Conservation (phyloP, 2,329 filamentous ascomycete genomes). For the Cercospora citrullina region DNA sequence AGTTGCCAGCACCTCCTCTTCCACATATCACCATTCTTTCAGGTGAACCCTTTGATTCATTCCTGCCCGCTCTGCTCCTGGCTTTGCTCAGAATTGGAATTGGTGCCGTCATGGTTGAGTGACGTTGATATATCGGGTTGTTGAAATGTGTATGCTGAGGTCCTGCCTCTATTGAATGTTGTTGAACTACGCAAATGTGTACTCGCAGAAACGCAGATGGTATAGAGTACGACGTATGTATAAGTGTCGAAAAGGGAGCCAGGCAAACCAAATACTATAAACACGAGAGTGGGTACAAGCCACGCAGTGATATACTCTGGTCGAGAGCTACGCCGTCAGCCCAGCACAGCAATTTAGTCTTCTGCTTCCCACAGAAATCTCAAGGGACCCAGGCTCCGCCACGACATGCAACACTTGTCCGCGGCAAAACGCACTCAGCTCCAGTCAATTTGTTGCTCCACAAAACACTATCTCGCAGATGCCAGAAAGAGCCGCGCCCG, state of each 20-base stretch:
- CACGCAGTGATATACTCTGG: conserved; percentile 5
- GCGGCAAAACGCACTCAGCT: not conserved
- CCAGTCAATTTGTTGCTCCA: not conserved
- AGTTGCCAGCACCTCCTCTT: conserved; percentile 27
- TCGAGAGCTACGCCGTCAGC: conserved; percentile 11
- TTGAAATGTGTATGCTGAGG: conserved; percentile 3
- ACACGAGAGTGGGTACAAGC: not conserved
- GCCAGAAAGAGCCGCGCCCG: not conserved
- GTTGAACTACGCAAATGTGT: not conserved
- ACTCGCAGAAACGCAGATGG: not conserved
- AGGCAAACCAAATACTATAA: not conserved
- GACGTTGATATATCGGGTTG: not conserved
- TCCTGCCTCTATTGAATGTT: not conserved
- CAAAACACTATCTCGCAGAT: not conserved
- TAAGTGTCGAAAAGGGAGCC: not conserved
- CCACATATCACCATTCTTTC: conserved; percentile 22
- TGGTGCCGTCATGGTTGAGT: conserved; percentile 11
- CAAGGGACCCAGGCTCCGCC: conserved; percentile 6
- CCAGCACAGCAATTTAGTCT: not conserved
- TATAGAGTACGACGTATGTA: not conserved
- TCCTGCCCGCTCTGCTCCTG: conserved; percentile 3
- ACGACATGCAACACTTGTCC: conserved; percentile 11
- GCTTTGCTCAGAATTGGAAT: conserved; percentile 11
- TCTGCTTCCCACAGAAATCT: not conserved
- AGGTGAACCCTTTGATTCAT: not conserved